A percentile compares a stretch with the other conserved stretches of the same genome.
phyloP scores from a whole-genome alignment of 257 asterid species.

The Thymus quinquecostatus region DNA sequence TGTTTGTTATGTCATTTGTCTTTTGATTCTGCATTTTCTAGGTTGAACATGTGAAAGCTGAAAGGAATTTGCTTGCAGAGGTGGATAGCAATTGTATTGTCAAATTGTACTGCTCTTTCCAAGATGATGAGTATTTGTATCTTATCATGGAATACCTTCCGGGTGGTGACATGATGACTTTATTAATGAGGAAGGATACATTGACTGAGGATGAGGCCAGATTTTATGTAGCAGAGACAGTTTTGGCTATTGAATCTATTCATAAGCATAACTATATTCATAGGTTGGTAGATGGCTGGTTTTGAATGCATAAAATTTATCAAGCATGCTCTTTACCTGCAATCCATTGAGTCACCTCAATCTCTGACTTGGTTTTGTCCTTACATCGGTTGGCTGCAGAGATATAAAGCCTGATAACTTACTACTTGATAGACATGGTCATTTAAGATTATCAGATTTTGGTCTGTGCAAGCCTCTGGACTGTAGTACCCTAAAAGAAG shows the following conservation, averaged over 20 bases:
- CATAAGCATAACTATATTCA: constrained; percentile 87
- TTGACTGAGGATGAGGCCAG: constrained; percentile 84
- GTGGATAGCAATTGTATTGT: constrained; percentile 96
- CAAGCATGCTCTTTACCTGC: constrained; percentile 17
- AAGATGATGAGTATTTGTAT: constrained; percentile 89
- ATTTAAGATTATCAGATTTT: constrained; percentile 89
- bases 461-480: constrained; percentile 98
- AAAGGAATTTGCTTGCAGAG: constrained; percentile 94
- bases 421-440: constrained; percentile 92
- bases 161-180: constrained; percentile 97
- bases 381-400: constrained; percentile 51
- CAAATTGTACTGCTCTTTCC: constrained; percentile 87
- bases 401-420: constrained; percentile 97
- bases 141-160: constrained; percentile 97
- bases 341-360: constrained; percentile 18
- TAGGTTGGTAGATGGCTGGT: constrained; percentile 56
- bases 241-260: constrained; percentile 92
- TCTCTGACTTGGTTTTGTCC: constrained; percentile 41
- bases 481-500: constrained; percentile 85
- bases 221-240: constrained; percentile 88
- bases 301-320: constrained; percentile 33
- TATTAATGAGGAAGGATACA: constrained; percentile 89
- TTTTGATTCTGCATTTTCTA: constrained; percentile 42
- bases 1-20: constrained; percentile 34
- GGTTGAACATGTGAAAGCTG: constrained; percentile 99